Evolutionary conservation across 169 alveolate species (phyloP), one percentile per base, ranked within the genome.

Genomic region (Haemoproteus tartakovskyi): DNA sequence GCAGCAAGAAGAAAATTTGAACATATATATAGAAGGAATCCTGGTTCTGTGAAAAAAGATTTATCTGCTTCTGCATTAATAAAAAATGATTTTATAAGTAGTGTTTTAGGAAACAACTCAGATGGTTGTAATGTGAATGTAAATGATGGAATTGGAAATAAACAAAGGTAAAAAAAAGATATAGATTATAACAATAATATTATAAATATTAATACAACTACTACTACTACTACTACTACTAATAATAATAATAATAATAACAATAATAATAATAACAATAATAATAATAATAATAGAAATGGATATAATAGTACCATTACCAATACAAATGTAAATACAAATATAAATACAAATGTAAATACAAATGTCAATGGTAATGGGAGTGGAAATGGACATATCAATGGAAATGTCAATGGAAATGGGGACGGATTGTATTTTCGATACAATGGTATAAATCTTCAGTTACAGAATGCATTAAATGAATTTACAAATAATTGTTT

Each of bases 1-100:
- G 93, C 87, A 27, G 88, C 91, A 36, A 79, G 93, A 33, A 88
- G 86, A 36, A 74, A 57, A 18, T 74, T 74, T 24, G 84, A 74
- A 21, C 11, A 57, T 33, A 50, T 56, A 2, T 74, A 74, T 26
- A 74, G 57, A 60, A 74, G 57, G 29, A 74, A 74, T 33, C 5
- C 5, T 33, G 9, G 9, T 9, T 6, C 43, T 33, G 43, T 5
- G 43, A n/a, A n/a, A n/a, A n/a, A n/a, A n/a, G n/a, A n/a, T n/a
- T n/a, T n/a, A n/a, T n/a, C n/a, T n/a, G n/a, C n/a, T n/a, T n/a
- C n/a, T n/a, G n/a, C n/a, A n/a, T n/a, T n/a, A n/a, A n/a, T n/a
- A n/a, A n/a, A n/a, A n/a, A n/a, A n/a, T n/a, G 9, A 33, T 33
- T 6, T 9, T 33, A 9, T 9, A 33, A 33, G 9, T 33, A 33